Evolutionary conservation across 164 flowering plant species (phyloP).

Genomic region (Vitis riparia): DNA sequence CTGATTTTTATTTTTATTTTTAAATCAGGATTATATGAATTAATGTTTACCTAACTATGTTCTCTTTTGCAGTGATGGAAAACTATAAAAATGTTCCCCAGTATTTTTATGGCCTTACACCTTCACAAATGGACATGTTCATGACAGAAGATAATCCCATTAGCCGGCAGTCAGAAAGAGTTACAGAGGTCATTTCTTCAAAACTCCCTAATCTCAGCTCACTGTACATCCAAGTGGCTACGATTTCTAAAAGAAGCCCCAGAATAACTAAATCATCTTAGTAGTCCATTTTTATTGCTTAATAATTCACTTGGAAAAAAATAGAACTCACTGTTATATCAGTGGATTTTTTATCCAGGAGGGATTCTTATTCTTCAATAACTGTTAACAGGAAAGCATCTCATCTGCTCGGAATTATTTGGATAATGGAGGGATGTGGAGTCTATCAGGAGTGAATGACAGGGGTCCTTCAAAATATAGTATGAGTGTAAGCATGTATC

Average conservation of each 20-base stretch:
- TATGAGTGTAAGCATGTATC: conserved; percentile 73
- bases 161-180: conserved; percentile 55
- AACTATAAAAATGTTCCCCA: conserved; percentile 79
- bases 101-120: conserved; percentile 69
- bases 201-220: background rate
- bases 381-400: conserved; percentile 62
- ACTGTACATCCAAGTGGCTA: background rate
- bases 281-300: background rate
- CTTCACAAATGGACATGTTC: conserved; percentile 93
- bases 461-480: conserved; percentile 56
- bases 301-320: background rate
- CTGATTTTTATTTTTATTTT: background rate
- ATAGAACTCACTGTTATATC: background rate
- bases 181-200: conserved; percentile 57
- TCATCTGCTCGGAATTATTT: conserved; percentile 69
- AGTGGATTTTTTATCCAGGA: background rate
- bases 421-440: conserved; percentile 74
- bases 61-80: conserved; percentile 64
- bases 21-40: background rate
- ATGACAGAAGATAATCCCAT: conserved; percentile 84
- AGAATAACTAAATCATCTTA: background rate
- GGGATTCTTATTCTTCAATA: background rate
- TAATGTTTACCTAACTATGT: background rate
- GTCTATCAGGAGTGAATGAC: conserved; percentile 43
- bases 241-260: too few species aligned